Base-by-base conservation (phyloP, 2,329 filamentous ascomycete species). In the Neoscytalidium dimidiatum region DNA sequence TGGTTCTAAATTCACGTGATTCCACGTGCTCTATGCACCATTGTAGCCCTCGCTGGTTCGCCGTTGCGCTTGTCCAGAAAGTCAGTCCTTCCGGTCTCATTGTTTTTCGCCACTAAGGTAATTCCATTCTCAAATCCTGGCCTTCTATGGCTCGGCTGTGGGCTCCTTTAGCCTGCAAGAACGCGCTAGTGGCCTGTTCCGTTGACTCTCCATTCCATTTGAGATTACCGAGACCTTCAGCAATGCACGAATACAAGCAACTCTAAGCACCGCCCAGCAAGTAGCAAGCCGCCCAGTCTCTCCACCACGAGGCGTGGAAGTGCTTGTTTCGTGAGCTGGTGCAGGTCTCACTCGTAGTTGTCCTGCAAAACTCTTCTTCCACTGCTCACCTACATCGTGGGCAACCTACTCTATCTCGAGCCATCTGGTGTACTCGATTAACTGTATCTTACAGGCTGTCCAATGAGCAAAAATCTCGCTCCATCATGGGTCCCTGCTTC, bases 181-280 rank as follows among this genome's bases (percentile, higher is more conserved):
- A 60, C 56, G 56, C 56, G 41, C 53, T 46, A 46, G 53, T 19
- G 31, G 35, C 13, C 52, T 26, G 23, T 9, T 29, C 9, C 31
- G 38, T 4, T 41, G 26, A 13, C 46, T 28, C 46, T 58, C 53
- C 56, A 60, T 60, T 60, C 56, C 56, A 26, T 41, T 23, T 2
- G 56, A 60, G 28, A 60, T 60, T 60, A 11, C 38, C 41, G n/a
- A 33, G 5, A 33, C 5, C 5, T 14, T 26, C 38, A 58, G 33
- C 53, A 46, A 58, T 44, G 26, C 26, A 46, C 44, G 33, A 38
- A 8, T 13, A 38, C 31, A 26, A 41, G 52, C 33, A 44, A 26
- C n/a, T 33, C 56, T n/a, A 60, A 60, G 56, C 56, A 46, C 41
- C 28, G 56, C 56, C 38, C 21, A 60, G 56, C 56, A 41, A 60